A percentile compares a stretch with the other conserved stretches of the same genome.
These are phyloP conservation scores for Barbarea vulgaris DNA, from an alignment of 345 rosid species.

Conservation along the genomic window DNA sequence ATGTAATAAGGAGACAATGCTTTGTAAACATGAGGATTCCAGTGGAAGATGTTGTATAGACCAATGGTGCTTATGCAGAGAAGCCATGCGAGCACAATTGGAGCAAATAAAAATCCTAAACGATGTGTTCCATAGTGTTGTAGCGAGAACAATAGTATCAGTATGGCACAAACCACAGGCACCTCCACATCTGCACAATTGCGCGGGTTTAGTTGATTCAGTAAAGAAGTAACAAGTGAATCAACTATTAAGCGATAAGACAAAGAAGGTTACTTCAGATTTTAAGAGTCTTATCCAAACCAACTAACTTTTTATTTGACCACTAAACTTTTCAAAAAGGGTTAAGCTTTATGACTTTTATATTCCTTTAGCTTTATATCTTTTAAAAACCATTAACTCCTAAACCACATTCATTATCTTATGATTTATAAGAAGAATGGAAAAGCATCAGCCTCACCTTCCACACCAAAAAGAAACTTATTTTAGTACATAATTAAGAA, in stretches of 20 bases:
- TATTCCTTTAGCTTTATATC: conserved; percentile 24
- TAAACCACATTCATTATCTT: conserved; percentile 36
- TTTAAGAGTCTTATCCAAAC: conserved; percentile 34
- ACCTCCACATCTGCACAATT: conserved; percentile 78
- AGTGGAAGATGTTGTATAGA: conserved; percentile 74
- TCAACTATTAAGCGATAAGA: conserved; percentile 6
- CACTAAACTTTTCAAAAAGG: conserved; percentile 34
- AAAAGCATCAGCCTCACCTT: conserved; percentile 32
- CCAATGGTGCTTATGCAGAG: conserved; percentile 89
- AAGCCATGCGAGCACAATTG: conserved; percentile 77
- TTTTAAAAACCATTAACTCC: conserved; percentile 15
- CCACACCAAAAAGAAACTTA: conserved; percentile 18
- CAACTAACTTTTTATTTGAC: conserved; percentile 26
- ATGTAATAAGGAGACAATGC: conserved; percentile 97
- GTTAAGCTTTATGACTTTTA: conserved; percentile 29
- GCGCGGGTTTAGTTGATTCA: neutral
- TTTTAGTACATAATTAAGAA: conserved; percentile 19
- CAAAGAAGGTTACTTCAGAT: conserved; percentile 9
- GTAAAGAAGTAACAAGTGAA: neutral
- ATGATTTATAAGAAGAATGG: conserved; percentile 23
- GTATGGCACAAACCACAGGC: conserved; percentile 73
- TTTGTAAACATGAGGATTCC: conserved; percentile 93
- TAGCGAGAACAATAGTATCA: conserved; percentile 68
- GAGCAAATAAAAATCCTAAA: conserved; percentile 84
- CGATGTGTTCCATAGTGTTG: conserved; percentile 91